These are phyloP conservation scores for Tulasnella sp. DNA, from an alignment of 768 basidiomycete genomes.

Conservation along the genomic window DNA sequence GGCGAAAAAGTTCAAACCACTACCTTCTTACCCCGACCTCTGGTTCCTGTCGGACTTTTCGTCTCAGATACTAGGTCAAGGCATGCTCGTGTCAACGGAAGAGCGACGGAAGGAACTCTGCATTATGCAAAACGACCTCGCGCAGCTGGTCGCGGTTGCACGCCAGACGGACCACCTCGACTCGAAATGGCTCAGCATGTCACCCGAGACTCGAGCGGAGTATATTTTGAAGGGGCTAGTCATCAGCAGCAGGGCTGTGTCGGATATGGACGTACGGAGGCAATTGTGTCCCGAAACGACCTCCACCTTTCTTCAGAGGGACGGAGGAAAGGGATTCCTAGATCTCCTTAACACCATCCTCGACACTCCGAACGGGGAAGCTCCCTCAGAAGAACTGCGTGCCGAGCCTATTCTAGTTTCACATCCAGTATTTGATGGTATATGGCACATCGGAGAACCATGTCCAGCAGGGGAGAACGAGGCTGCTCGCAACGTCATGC, in stretches of 20 bases:
- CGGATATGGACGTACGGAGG: not conserved
- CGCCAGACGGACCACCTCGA: not conserved
- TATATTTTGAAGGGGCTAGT: not conserved
- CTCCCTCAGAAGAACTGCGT: not conserved
- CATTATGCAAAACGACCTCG: not conserved
- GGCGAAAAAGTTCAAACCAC: not conserved
- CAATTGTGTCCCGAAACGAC: constrained; percentile 7
- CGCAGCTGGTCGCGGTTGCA: not conserved
- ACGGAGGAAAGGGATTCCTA: not conserved
- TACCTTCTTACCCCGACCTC: not conserved
- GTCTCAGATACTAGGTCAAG: not conserved
- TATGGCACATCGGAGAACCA: constrained; percentile 2
- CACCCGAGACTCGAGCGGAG: not conserved
- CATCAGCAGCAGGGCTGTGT: not conserved
- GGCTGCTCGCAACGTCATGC: not conserved
- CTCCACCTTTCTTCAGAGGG: not conserved
- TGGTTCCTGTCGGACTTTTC: not conserved
- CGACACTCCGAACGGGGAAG: not conserved
- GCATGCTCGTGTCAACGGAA: not conserved
- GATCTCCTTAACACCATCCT: not conserved
- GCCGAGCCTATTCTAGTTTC: not conserved
- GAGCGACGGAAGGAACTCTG: not conserved
- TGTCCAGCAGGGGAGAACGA: not conserved
- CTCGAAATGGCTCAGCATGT: constrained; percentile 13
- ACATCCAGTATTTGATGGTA: not conserved